Percentiles rank a stretch among this genome's conserved stretches.
Conservation (phyloP, 805 yeast species). For the Candida golubevii region DNA sequence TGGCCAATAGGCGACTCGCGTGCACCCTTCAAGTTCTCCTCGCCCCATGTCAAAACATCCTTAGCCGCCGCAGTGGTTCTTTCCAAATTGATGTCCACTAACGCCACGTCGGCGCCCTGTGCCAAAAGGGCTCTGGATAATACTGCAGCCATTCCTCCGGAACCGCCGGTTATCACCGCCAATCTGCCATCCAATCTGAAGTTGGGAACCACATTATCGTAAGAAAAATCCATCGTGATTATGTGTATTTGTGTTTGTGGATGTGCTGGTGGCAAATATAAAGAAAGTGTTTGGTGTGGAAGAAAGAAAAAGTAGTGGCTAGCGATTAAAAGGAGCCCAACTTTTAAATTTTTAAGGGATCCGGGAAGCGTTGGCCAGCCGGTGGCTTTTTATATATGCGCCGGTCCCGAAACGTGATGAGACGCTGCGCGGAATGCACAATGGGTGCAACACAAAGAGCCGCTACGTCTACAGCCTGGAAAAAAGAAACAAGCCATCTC, state of each 20-base stretch:
- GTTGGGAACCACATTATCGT: slow-evolving; percentile 50
- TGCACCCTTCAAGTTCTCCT: slow-evolving; percentile 34
- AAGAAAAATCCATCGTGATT: slow-evolving; percentile 23
- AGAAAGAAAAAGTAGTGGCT: neutral
- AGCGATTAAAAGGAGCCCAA: too few species aligned
- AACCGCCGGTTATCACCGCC: slow-evolving; percentile 76
- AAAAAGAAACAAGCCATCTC: slow-evolving; percentile 9
- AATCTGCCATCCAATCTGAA: slow-evolving; percentile 68
- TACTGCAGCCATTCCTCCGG: slow-evolving; percentile 71
- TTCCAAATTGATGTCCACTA: slow-evolving; percentile 63
- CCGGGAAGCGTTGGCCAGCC: neutral
- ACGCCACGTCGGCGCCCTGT: slow-evolving; percentile 74
- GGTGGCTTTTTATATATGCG: slow-evolving; percentile 5
- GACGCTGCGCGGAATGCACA: slow-evolving; percentile 6
- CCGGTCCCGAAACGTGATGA: slow-evolving; percentile 6
- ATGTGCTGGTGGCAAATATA: too few species aligned
- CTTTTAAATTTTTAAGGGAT: too few species aligned
- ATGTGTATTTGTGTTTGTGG: too few species aligned
- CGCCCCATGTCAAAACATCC: slow-evolving; percentile 46
- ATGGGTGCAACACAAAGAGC: neutral
- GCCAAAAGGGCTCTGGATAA: slow-evolving; percentile 63
- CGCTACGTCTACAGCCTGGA: neutral
- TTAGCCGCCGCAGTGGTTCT: slow-evolving; percentile 53
- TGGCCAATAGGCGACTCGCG: slow-evolving; percentile 31
- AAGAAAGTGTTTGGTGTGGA: neutral